A percentile compares a stretch with the other conserved stretches of the same genome.
Evolutionary conservation across 768 basidiomycete species (phyloP).

Genomic region (Auriculariales sp.): DNA sequence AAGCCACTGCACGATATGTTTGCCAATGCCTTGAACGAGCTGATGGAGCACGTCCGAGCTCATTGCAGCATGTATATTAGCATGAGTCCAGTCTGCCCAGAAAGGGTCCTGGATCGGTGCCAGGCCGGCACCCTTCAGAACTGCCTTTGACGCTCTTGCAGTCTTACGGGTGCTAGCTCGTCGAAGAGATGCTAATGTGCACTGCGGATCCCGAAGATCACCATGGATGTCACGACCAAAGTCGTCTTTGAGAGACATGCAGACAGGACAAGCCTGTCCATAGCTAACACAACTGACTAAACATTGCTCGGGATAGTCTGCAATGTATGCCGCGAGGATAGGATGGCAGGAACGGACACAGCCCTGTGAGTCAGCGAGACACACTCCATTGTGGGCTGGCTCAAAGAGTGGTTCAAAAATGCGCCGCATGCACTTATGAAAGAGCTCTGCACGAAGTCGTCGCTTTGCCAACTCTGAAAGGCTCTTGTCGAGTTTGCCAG

Average conservation of each 20-base stretch:
- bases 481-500: slow-evolving; percentile 15
- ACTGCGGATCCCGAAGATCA: neutral
- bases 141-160: neutral
- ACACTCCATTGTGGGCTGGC: slow-evolving; percentile 18
- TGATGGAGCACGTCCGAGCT: slow-evolving; percentile 23
- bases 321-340: slow-evolving; percentile 24
- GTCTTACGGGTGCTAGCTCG: neutral
- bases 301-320: slow-evolving; percentile 32
- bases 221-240: slow-evolving; percentile 3
- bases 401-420: slow-evolving; percentile 19
- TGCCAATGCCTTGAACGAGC: slow-evolving; percentile 20
- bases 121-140: neutral
- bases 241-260: slow-evolving; percentile 3
- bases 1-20: slow-evolving; percentile 22
- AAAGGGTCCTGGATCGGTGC: slow-evolving; percentile 9
- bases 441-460: slow-evolving; percentile 10
- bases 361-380: slow-evolving; percentile 24
- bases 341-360: slow-evolving; percentile 17
- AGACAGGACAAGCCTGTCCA: slow-evolving; percentile 11
- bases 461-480: slow-evolving; percentile 2
- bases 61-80: slow-evolving; percentile 13
- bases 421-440: slow-evolving; percentile 22
- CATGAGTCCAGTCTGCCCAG: slow-evolving; percentile 17
- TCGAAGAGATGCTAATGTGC: neutral
- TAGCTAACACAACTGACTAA: slow-evolving; percentile 16